Evolutionary conservation across 768 basidiomycete genomes (phyloP).

Genomic region (Lactarius sp.): DNA sequence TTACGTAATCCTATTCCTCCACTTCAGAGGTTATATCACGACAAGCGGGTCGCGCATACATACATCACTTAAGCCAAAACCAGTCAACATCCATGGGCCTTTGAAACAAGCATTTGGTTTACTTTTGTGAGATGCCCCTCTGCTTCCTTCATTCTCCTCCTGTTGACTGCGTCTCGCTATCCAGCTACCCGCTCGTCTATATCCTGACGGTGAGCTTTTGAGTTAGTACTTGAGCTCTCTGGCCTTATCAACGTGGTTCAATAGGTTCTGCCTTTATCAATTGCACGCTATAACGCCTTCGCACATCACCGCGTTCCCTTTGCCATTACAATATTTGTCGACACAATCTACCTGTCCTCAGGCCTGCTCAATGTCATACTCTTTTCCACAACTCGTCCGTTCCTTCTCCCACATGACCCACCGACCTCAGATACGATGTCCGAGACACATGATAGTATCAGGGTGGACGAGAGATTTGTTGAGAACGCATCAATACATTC

Average conservation of each 20-base stretch:
- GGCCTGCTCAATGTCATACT: too few species aligned
- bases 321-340: neutral
- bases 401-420: neutral
- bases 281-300: neutral
- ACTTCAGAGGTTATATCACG: neutral
- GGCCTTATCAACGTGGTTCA: neutral
- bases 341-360: neutral
- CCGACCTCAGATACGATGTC: too few species aligned
- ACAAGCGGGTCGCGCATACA: neutral
- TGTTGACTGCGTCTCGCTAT: neutral
- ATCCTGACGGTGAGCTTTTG: neutral
- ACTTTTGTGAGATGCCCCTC: slow-evolving; percentile 1
- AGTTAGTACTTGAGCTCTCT: too few species aligned
- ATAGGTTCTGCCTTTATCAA: neutral
- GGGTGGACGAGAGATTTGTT: too few species aligned
- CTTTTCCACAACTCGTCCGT: too few species aligned
- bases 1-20: too few species aligned
- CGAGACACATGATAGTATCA: too few species aligned
- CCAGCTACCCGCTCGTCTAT: neutral
- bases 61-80: neutral
- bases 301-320: neutral
- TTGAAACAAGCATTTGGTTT: neutral
- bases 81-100: neutral
- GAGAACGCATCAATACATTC: too few species aligned
- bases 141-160: neutral